Evolutionary conservation across 2,329 filamentous ascomycete species (phyloP), one percentile per base, ranked within the genome.

Genomic region (Monosporascus sp.): DNA sequence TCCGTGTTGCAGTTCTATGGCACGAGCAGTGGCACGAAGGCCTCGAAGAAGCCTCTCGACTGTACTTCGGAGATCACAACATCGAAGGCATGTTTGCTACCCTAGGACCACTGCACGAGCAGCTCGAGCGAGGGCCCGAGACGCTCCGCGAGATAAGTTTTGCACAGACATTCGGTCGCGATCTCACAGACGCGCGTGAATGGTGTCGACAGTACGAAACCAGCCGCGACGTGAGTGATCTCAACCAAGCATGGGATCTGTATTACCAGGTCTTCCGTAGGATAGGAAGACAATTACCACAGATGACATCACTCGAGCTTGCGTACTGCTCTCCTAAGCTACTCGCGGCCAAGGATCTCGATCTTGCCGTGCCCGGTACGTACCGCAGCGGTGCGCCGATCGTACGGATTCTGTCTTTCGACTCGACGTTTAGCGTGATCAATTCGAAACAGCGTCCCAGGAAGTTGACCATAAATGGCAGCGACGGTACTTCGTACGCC

Each of bases 11-110:
- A 17, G 93, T 99, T 2, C 72, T 99, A 24, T 99, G 95, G 95
- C 94, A 99, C 66, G 94, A 99, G 66, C 88, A 96, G 60, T 99
- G 94, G 94, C 94, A 99, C 61, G 95, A 99, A 71, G 95, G 89
- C 27, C 79, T 99, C 17, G 94, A 99, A 71, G 95, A 99, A 74
- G 95, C 94, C 1, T 97, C 91, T 34, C 84, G 94, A 50, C 77
- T 99, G 18, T 99, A 97, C 76, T 99, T 99, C 71, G 94, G 93
- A 54, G 93, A 97, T 64, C 88, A 95, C 65, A 96, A 99, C 69
- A 94, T 97, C 45, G 89, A 97, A 56, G 95, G 93, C 65, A 99
- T 99, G 94, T 94, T 99, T 69, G 82, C 85, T 11, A 92, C 89
- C 0, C 82, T 99, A 5, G 88, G 88, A 48, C 95, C 95, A 6